Evolutionary conservation across 2,329 filamentous ascomycete genomes (phyloP), one percentile per base, ranked within the genome.

Genomic region (Aspergillus flavus): DNA sequence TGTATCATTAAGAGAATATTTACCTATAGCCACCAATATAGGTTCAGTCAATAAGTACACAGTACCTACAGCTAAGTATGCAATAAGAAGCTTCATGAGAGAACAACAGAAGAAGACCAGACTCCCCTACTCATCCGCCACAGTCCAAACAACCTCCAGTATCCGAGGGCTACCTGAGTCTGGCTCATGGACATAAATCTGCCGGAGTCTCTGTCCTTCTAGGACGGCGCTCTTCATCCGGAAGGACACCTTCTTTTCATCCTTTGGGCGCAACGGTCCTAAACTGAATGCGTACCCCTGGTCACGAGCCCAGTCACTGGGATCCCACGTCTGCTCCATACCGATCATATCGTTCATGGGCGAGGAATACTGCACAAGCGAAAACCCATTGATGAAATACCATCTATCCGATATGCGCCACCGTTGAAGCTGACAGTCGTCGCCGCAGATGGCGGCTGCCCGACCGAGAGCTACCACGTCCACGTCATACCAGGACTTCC

Each of bases 311-410:
- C 71, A 70, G 12, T 76, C 78, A 14, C 75, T 73, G 39, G 80
- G 77, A 9, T 73, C 71, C 80, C 82, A 87, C 0, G 85, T 87
- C 48, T 78, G 79, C 71, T 87, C 85, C 73, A 85, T 82, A 48
- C 64, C 58, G 16, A 75, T 75, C 43, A 69, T 57, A 32, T 78
- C 72, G 32, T 84, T 79, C 53, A 64, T 60, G 3, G 82, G 61
- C 4, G 69, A 74, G 2, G 81, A 67, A 19, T 86, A 87, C 46
- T 77, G 70, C 12, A 80, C 79, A 45, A 87, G 78, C 32, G 83
- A 85, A 68, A 83, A 87, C 1, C 85, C 86, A 69, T 87, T 87
- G 46, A 82, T 76, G 1, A 87, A 75, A 43, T 63, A 66, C 66
- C 66, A 68, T 21, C 61, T 48, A 21, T 60, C 63, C 0, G 64